Conservation (phyloP, 306 rosid genomes). For the Pyrus bretschneideri region DNA sequence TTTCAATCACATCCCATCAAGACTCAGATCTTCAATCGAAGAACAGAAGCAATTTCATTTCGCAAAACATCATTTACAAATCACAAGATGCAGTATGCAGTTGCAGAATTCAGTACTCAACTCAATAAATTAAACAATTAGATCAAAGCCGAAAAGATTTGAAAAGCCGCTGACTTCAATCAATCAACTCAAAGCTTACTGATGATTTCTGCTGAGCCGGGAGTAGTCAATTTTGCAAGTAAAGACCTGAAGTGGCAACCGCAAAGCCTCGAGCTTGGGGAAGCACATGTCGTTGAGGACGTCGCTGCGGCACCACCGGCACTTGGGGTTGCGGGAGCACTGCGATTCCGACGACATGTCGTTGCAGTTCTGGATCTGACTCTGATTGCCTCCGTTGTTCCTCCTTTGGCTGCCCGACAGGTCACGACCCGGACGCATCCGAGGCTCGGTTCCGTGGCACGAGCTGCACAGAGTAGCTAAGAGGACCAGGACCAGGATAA, state of each 20-base stretch:
- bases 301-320: constrained; percentile 83
- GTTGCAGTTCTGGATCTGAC: constrained; percentile 44
- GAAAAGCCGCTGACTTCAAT: background rate
- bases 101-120: background rate
- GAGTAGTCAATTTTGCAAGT: constrained; percentile 34
- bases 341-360: constrained; percentile 32
- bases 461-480: constrained; percentile 18
- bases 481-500: constrained; percentile 23
- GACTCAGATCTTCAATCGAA: background rate
- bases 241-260: constrained; percentile 75
- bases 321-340: constrained; percentile 55
- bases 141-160: background rate
- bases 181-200: background rate
- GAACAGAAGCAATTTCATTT: background rate
- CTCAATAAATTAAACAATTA: background rate
- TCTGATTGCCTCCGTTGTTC: background rate
- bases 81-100: background rate
- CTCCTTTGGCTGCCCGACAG: constrained; percentile 14
- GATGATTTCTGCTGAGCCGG: constrained; percentile 3
- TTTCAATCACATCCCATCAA: background rate
- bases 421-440: constrained; percentile 19
- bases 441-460: constrained; percentile 20
- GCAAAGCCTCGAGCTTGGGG: constrained; percentile 55
- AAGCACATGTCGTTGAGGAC: constrained; percentile 76
- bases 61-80: background rate